phyloP scores from a whole-genome alignment of 2,329 filamentous ascomycete genomes.

The Allantophomopsis cytisporea region DNA sequence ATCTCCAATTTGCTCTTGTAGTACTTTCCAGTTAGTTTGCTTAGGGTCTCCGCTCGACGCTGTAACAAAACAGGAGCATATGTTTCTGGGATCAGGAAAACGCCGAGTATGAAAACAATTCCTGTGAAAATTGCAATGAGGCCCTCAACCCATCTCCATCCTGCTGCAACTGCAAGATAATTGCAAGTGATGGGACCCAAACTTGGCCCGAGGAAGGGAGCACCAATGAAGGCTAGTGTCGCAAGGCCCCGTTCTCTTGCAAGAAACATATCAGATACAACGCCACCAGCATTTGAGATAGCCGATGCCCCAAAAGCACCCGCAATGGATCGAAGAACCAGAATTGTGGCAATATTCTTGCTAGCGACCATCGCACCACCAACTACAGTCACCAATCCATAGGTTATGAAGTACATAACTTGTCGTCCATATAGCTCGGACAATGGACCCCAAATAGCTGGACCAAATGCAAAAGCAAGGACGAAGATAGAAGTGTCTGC shows the following conservation, averaged over 20 bases:
- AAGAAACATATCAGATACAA: slow-evolving; percentile 42
- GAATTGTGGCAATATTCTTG: slow-evolving; percentile 39
- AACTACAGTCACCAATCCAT: slow-evolving; percentile 42
- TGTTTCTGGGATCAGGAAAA: slow-evolving; percentile 40
- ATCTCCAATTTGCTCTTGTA: background rate
- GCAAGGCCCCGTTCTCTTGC: slow-evolving; percentile 37
- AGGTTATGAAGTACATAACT: slow-evolving; percentile 40
- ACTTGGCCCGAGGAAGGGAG: slow-evolving; percentile 52
- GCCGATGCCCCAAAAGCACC: slow-evolving; percentile 46
- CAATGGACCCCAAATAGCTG: slow-evolving; percentile 52
- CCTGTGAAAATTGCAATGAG: slow-evolving; percentile 49
- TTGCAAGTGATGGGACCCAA: slow-evolving; percentile 52
- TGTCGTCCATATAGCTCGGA: slow-evolving; percentile 42
- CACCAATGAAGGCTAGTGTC: slow-evolving; percentile 46
- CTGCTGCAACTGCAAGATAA: slow-evolving; percentile 37
- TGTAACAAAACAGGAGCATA: slow-evolving; percentile 41
- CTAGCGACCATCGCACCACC: slow-evolving; percentile 43
- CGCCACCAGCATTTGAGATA: slow-evolving; percentile 44
- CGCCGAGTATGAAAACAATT: slow-evolving; percentile 37
- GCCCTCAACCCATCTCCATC: slow-evolving; percentile 52
- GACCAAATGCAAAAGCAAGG: slow-evolving; percentile 43
- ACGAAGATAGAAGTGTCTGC: slow-evolving; percentile 45
- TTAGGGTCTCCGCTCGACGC: slow-evolving; percentile 33
- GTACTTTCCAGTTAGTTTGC: slow-evolving; percentile 35
- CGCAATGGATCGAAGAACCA: slow-evolving; percentile 53